Percentiles rank a stretch among this genome's conserved stretches.
These are phyloP conservation scores for Coemansia sp. DNA, from an alignment of 371 early-diverging fungal species.

Conservation along the genomic window DNA sequence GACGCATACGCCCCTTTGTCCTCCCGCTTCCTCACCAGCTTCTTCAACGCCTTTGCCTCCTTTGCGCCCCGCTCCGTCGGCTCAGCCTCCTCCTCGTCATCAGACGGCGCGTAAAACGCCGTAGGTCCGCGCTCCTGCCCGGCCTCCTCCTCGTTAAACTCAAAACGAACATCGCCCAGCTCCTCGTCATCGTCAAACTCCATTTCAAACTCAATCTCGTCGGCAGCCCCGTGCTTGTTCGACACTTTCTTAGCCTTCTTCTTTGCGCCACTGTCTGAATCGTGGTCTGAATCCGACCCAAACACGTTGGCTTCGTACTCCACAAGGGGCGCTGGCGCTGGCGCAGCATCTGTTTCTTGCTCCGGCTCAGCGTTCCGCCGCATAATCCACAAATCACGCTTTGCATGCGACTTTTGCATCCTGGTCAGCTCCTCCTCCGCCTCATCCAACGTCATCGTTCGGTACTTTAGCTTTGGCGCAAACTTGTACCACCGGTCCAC, in stretches of 20 bases:
- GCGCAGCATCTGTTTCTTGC: conserved; percentile 6
- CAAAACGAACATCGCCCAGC: conserved; percentile 63
- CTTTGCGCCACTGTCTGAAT: conserved; percentile 37
- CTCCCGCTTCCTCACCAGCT: conserved; percentile 69
- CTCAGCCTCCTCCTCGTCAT: conserved; percentile 48
- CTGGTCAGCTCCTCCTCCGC: conserved; percentile 83
- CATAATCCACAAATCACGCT: conserved; percentile 74
- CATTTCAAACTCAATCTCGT: conserved; percentile 69
- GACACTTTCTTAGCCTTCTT: conserved; percentile 31
- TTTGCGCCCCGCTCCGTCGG: not conserved
- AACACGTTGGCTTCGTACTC: conserved; percentile 46
- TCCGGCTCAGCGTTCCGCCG: conserved; percentile 39
- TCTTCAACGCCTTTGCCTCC: conserved; percentile 61
- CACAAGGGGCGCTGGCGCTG: conserved; percentile 12
- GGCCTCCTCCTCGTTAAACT: conserved; percentile 63
- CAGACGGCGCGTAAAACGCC: conserved; percentile 29
- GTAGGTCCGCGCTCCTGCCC: conserved; percentile 32
- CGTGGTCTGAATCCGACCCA: conserved; percentile 36
- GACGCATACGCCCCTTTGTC: conserved; percentile 71
- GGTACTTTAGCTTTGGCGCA: conserved; percentile 71
- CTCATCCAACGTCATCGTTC: conserved; percentile 84
- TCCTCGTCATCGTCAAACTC: conserved; percentile 86
- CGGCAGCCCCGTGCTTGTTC: conserved; percentile 60
- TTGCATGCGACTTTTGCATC: conserved; percentile 59
- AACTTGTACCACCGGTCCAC: conserved; percentile 92